Percentiles rank a stretch among this genome's conserved stretches.
phyloP scores from a whole-genome alignment of 768 basidiomycete species.

The Pholiota microspora region DNA sequence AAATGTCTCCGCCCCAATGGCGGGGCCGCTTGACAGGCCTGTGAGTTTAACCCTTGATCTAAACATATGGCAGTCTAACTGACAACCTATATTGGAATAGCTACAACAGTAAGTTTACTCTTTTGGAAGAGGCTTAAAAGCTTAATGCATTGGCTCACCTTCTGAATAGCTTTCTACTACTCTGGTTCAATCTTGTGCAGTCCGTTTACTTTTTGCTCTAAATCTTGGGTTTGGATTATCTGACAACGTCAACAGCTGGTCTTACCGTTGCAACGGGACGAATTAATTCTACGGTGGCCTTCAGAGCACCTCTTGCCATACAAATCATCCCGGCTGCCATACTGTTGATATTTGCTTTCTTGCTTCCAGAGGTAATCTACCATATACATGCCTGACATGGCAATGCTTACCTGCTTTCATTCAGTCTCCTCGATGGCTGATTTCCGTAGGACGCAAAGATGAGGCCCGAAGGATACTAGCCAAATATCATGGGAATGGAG shows the following conservation, averaged over 20 bases:
- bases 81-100: conserved; percentile 13
- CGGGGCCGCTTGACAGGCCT: conserved; percentile 49
- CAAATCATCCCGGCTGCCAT: conserved; percentile 47
- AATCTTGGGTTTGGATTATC: background rate
- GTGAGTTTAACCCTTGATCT: conserved; percentile 30
- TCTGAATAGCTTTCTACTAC: conserved; percentile 39
- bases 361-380: conserved; percentile 35
- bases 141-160: background rate
- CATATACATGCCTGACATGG: background rate
- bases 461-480: conserved; percentile 47
- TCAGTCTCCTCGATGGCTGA: conserved; percentile 54
- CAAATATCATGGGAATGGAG: conserved; percentile 52
- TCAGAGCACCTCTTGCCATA: conserved; percentile 52
- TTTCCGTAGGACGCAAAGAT: conserved; percentile 45
- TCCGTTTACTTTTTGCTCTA: conserved; percentile 17
- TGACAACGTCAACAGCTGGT: conserved; percentile 27
- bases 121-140: conserved; percentile 12
- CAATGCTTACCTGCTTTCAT: background rate
- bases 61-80: background rate
- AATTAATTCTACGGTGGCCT: conserved; percentile 33
- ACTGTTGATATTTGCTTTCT: conserved; percentile 29
- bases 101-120: conserved; percentile 30
- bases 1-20: conserved; percentile 62
- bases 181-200: conserved; percentile 43
- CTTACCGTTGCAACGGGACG: conserved; percentile 42